These are phyloP conservation scores for Stemphylium vesicarium DNA, from an alignment of 2,329 filamentous ascomycete species.

Conservation along the genomic window DNA sequence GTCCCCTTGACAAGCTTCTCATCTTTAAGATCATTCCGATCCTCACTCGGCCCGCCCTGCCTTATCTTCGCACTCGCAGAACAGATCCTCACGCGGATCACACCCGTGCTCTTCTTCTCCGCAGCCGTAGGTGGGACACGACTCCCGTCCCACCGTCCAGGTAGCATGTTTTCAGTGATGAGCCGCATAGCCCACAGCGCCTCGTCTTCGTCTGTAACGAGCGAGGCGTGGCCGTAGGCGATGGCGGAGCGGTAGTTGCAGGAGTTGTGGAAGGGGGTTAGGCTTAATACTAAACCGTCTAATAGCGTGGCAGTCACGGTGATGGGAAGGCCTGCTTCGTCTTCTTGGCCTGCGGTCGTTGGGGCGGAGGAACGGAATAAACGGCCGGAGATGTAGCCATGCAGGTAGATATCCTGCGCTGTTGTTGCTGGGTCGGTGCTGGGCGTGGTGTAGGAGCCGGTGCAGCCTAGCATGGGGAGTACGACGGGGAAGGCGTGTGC, in stretches of 20 bases:
- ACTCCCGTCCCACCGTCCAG: conserved; percentile 39
- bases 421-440: too few species aligned
- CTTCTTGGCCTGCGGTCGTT: neutral
- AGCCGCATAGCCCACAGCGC: conserved; percentile 37
- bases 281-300: conserved; percentile 44
- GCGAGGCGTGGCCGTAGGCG: conserved; percentile 36
- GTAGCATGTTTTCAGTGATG: conserved; percentile 45
- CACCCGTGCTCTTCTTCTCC: conserved; percentile 38
- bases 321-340: neutral
- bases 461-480: conserved; percentile 51
- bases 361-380: conserved; percentile 59
- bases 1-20: conserved; percentile 24
- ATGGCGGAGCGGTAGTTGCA: conserved; percentile 47
- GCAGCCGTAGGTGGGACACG: conserved; percentile 38
- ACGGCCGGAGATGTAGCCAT: conserved; percentile 57
- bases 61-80: conserved; percentile 44
- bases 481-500: conserved; percentile 62
- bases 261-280: conserved; percentile 46
- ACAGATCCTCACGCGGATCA: conserved; percentile 36
- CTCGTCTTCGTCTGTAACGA: conserved; percentile 33
- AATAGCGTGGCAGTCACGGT: conserved; percentile 23
- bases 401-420: conserved; percentile 40
- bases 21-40: conserved; percentile 41
- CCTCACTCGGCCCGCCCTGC: conserved; percentile 43
- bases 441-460: too few species aligned